Base-by-base conservation (phyloP, 139 green algal genomes). In the Yamagishiella unicocca region DNA sequence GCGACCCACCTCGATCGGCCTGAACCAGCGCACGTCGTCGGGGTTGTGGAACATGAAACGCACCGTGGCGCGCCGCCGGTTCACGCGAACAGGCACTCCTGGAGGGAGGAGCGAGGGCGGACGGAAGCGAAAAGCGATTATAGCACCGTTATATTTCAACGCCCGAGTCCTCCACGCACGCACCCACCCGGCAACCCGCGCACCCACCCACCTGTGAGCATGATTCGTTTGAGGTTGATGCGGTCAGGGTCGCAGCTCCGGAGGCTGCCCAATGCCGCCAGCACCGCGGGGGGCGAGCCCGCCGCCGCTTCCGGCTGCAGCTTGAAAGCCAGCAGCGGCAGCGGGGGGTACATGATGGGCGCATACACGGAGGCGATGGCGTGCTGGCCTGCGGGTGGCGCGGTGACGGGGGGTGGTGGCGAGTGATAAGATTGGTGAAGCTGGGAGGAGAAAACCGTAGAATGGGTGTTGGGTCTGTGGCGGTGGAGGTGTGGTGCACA, bases 41-140 rank as follows among this genome's bases (percentile, higher is more conserved):
- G 97, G 95, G 81, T 94, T 95, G 91, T 97, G 94, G 91, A 99
- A 99, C 97, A 99, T 99, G 89, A 94, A 98, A 7, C 93, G 90
- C 76, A 99, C 96, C 10, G 97, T 95, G 14, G 95, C 96, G 73
- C 97, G 97, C 58, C 92, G 93, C 91, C 99, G 99, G 91, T 98
- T 94, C 73, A 97, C 96, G 45, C 95, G 95, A 33, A 97, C 92
- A 0, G 97, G 97, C 81, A 96, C 97, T 29, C 95, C 96, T 90
- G 85, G 67, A 37, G 67, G 45, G 31, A n/a, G 31, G 74, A 35
- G 27, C 33, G 46, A n/a, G 31, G 5, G 22, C 8, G 35, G 35
- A 12, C 35, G 37, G 37, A 19, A 73, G 64, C 9, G 31, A 73
- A 58, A 58, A 17, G 17, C 50, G 12, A 58, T 25, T 58, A n/a